Base-by-base conservation (phyloP, 176 grass and related monocot species). In the Ananas comosus region DNA sequence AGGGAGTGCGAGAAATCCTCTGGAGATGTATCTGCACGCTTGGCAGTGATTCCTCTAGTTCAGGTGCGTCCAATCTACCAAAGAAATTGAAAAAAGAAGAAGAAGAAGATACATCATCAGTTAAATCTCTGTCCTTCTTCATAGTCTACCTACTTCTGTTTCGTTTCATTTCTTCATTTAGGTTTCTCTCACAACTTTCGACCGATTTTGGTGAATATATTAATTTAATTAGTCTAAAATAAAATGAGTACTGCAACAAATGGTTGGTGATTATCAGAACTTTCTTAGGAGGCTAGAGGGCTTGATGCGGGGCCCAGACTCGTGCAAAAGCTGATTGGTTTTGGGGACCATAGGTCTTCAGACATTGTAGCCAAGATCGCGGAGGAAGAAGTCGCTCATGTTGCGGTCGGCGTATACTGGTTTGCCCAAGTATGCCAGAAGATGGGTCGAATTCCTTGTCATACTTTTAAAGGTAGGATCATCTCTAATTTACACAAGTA, bases 241-340 rank as follows among this genome's bases (percentile, higher is more conserved):
- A 59, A 59, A 8, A 17, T 59, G 54, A 59, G 14, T 59, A 19
- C 14, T 59, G 54, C 16, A 5, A 16, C 2, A 16, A 58, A 58
- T 58, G 18, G 16, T 70, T 80, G 16, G 80, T 81, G 63, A 85
- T 78, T 64, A 58, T 81, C 63, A 64, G 64, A 76, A 82, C 23
- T 53, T 76, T 85, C 70, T 76, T 77, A 93, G 89, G 89, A 99
- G 79, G 89, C 89, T 33, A 90, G 94, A 93, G 94, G 94, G 33
- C 89, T 99, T 64, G 94, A 99, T 80, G 89, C 94, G 11, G 84
- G 94, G 68, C 89, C 94, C 53, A 90, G 86, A 52, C 70, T 99
- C 63, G 89, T 88, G 19, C 84, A 90, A 66, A 93, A 89, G 80
- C 76, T 99, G 78, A 63, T 70, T 19, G 84, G 94, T 57, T 90